Evolutionary conservation across 2,329 filamentous ascomycete genomes (phyloP).

Genomic region (Paramyrothecium sp.): DNA sequence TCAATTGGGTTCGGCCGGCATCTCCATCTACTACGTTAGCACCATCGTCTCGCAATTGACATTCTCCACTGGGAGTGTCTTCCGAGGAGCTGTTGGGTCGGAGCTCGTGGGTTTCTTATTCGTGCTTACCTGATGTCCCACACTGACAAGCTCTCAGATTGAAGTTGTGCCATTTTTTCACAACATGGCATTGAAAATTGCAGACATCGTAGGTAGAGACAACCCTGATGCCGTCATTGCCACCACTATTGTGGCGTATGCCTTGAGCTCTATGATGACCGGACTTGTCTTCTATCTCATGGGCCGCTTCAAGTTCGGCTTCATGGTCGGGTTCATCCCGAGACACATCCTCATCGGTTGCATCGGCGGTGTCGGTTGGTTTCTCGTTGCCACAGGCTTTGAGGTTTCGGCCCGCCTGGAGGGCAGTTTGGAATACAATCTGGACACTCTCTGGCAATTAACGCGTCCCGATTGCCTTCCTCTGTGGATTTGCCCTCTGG

Average conservation of each 20-base stretch:
- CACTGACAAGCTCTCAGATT: constrained; percentile 51
- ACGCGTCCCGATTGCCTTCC: constrained; percentile 71
- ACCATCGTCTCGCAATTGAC: constrained; percentile 91
- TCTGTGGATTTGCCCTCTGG: constrained; percentile 80
- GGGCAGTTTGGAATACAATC: constrained; percentile 78
- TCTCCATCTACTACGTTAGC: constrained; percentile 98
- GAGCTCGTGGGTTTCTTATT: constrained; percentile 65
- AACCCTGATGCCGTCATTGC: constrained; percentile 85
- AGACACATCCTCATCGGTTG: constrained; percentile 95
- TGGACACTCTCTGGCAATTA: constrained; percentile 73
- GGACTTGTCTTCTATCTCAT: constrained; percentile 90
- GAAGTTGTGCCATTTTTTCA: constrained; percentile 99
- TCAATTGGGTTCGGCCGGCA: constrained; percentile 84
- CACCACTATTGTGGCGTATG: constrained; percentile 90
- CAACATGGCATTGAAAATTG: constrained; percentile 92
- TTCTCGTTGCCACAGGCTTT: constrained; percentile 85
- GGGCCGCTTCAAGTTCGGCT: constrained; percentile 83
- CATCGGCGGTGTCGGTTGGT: constrained; percentile 96
- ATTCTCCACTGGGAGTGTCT: constrained; percentile 84
- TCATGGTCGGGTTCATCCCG: constrained; percentile 94
- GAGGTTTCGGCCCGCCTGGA: constrained; percentile 90
- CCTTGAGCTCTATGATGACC: constrained; percentile 86
- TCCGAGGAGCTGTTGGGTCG: constrained; percentile 87
- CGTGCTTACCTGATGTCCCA: not conserved
- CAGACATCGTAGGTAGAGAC: constrained; percentile 72